Percentiles rank a stretch among this genome's conserved stretches.
Evolutionary conservation across 345 rosid genomes (phyloP).

Genomic region (Combretum micranthum): DNA sequence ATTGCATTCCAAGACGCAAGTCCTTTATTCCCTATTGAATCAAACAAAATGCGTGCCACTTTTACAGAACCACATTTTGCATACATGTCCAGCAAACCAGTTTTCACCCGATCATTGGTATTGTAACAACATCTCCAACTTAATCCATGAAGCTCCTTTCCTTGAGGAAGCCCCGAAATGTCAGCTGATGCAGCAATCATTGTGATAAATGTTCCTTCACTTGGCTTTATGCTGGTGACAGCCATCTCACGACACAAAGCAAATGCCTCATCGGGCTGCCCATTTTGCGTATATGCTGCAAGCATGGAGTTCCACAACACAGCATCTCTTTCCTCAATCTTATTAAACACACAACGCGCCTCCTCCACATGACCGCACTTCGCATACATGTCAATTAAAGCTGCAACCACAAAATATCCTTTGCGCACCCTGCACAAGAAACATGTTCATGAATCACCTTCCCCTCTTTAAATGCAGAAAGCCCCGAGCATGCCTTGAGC

Average conservation of each 20-base stretch:
- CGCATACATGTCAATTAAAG: conserved; percentile 31
- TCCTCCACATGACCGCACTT: conserved; percentile 22
- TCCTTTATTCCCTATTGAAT: conserved; percentile 17
- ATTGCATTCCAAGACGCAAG: conserved; percentile 34
- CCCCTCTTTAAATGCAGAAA: conserved; percentile 23
- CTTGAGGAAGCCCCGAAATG: conserved; percentile 20
- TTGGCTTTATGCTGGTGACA: conserved; percentile 17
- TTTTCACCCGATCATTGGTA: conserved; percentile 25
- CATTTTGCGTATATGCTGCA: conserved; percentile 26
- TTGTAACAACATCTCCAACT: conserved; percentile 25
- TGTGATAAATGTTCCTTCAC: conserved; percentile 30
- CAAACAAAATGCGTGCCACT: conserved; percentile 27
- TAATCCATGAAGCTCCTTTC: conserved; percentile 31
- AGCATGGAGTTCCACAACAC: conserved; percentile 40
- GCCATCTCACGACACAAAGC: conserved; percentile 26
- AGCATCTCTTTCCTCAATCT: conserved; percentile 20
- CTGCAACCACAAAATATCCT: conserved; percentile 30
- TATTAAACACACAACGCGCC: conserved; percentile 22
- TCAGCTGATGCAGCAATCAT: conserved; percentile 26
- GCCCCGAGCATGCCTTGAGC: conserved; percentile 27
- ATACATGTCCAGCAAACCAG: conserved; percentile 19
- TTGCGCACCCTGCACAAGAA: conserved; percentile 17
- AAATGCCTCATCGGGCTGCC: conserved; percentile 14
- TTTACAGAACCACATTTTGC: conserved; percentile 18
- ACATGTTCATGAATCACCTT: conserved; percentile 25